phyloP scores from a whole-genome alignment of 1,139 yeast species.

The Saccharomyces hybrid region DNA sequence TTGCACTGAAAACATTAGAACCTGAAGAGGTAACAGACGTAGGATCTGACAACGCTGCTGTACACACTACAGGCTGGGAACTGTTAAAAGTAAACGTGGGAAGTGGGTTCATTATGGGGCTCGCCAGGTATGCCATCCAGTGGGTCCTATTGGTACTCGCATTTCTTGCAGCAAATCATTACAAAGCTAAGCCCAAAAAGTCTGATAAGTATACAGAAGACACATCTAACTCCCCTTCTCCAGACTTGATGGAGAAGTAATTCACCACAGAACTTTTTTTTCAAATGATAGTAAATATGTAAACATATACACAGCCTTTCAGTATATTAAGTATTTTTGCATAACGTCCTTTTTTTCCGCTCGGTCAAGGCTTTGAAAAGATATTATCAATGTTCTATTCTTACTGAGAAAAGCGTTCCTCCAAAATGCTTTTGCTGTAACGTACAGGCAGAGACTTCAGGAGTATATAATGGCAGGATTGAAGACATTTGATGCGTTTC shows the following conservation, averaged over 20 bases:
- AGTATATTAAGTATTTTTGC: not conserved
- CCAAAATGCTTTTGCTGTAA: not conserved
- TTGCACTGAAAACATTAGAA: conserved; percentile 15
- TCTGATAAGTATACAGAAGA: not conserved
- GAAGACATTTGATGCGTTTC: conserved; percentile 80
- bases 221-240: not conserved
- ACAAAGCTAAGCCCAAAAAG: conserved; percentile 4
- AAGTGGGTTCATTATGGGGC: conserved; percentile 18
- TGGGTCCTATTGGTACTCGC: conserved; percentile 11
- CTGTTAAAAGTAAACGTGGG: conserved; percentile 17
- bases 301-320: not conserved
- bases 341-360: not conserved
- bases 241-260: conserved; percentile 1
- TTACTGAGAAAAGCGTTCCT: not conserved
- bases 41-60: not conserved
- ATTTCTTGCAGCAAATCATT: conserved; percentile 12
- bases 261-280: not conserved
- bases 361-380: not conserved
- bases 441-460: not conserved
- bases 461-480: conserved; percentile 32
- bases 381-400: not conserved
- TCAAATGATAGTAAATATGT: not conserved
- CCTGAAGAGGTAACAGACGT: conserved; percentile 8
- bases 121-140: conserved; percentile 16
- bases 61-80: conserved; percentile 13